Percentiles rank a stretch among this genome's conserved stretches.
Evolutionary conservation across 179 eudicot genomes (phyloP).

Genomic region (Silene noctiflora): DNA sequence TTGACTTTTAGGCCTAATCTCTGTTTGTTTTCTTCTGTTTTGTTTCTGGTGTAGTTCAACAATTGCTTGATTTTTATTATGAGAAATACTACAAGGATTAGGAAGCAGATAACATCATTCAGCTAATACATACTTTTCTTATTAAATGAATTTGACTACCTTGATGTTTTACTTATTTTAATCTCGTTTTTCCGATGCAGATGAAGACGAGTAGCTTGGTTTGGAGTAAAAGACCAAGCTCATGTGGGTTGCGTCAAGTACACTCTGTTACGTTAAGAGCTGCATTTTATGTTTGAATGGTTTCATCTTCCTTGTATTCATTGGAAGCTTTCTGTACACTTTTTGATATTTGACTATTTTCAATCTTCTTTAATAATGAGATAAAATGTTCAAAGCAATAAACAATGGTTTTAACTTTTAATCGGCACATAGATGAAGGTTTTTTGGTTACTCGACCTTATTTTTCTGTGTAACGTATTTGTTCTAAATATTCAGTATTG

Average conservation of each 20-base stretch:
- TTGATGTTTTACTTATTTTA: not conserved
- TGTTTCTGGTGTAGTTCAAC: slow-evolving; percentile 17
- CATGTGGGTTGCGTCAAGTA: not conserved
- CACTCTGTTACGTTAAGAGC: not conserved
- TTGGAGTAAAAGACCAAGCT: not conserved
- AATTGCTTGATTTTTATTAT: not conserved
- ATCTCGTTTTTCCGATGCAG: slow-evolving; percentile 7
- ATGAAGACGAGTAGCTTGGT: slow-evolving; percentile 19
- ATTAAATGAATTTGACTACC: not conserved
- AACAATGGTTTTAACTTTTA: not conserved
- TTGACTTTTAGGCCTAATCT: slow-evolving; percentile 4
- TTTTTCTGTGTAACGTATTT: too few relatives aligned
- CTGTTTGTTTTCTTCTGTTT: slow-evolving; percentile 7
- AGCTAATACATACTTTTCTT: slow-evolving; percentile 10
- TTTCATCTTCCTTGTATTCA: slow-evolving; percentile 9
- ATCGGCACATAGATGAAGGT: not conserved
- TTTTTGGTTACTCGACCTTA: too few relatives aligned
- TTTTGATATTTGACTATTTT: not conserved
- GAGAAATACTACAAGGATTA: not conserved
- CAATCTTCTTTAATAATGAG: not conserved
- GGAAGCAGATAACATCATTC: slow-evolving; percentile 12
- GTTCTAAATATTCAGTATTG: not conserved
- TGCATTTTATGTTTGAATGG: not conserved
- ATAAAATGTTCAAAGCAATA: not conserved
- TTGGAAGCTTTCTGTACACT: not conserved